Evolutionary conservation across 1,139 yeast genomes (phyloP), one percentile per base, ranked within the genome.

Genomic region (Lizanozyma gosingica): DNA sequence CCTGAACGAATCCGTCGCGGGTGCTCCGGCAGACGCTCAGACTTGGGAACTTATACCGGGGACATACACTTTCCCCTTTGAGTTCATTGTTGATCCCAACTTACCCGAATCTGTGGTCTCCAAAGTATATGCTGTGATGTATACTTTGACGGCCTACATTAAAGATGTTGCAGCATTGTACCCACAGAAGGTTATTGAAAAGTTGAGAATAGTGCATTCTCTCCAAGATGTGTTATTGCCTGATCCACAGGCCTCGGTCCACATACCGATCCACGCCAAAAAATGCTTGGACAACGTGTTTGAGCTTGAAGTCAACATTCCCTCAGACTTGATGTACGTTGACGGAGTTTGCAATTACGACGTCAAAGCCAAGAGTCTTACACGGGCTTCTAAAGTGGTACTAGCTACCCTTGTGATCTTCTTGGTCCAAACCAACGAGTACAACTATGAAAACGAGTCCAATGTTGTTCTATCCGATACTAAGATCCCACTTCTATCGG

Each of bases 41-140:
- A 6, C 29, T 22, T 22, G 29, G 14, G 36, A 3, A 14, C 35
- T 42, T 4, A 15, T 35, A 3, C 44, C 43, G 4, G 51, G 50
- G 6, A 36, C 29, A n/a, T 49, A 49, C 35, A 40, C 42, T 16
- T 47, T 44, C 43, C 49, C 48, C 17, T 52, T 53, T 41, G 45
- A 51, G 38, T 52, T 48, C 35, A 40, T 45, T 4, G 16, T 51
- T 4, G 44, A 41, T 9, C 39, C 43, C n/a, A 33, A 37, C 6
- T 37, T 40, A n/a, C 53, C 55, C 14, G 48, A 48, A 35, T 44
- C 52, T 9, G 29, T 49, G 11, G 29, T 22, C 6, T 11, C 11
- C 9, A 22, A 22, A 11, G 29, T 22, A 6, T 22, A 22, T 22
- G 29, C 29, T 22, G 29, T 22, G 29, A 22, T 22, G 29, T 22